These are phyloP conservation scores for Sporisorium iseilematis-ciliati DNA, from an alignment of 1,284 basidiomycete species.

Conservation along the genomic window DNA sequence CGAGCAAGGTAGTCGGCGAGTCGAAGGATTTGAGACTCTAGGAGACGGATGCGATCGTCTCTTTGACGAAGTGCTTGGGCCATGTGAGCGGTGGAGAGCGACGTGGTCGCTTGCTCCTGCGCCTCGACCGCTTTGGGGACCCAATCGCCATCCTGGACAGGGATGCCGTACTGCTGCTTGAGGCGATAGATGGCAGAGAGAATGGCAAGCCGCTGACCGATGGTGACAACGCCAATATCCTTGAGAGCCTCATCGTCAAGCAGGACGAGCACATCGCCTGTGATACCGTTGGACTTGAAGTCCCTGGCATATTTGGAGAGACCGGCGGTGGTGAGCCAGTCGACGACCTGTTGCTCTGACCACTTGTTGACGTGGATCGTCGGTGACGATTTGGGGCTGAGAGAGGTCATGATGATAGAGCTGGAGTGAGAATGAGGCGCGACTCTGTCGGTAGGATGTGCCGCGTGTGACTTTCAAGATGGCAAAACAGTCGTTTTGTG, in stretches of 20 bases:
- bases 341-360: constrained; percentile 54
- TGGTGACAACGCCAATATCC: constrained; percentile 63
- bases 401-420: constrained; percentile 21
- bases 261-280: constrained; percentile 64
- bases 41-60: constrained; percentile 64
- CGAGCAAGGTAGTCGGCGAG: constrained; percentile 59
- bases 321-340: constrained; percentile 57
- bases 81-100: constrained; percentile 35
- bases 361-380: constrained; percentile 58
- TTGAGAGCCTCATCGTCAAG: constrained; percentile 66
- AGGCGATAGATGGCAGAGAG: constrained; percentile 62
- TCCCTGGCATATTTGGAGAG: constrained; percentile 48
- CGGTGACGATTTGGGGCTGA: constrained; percentile 46
- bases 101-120: constrained; percentile 30
- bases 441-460: neutral
- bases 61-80: constrained; percentile 40
- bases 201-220: constrained; percentile 66
- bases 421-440: too few species aligned
- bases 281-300: constrained; percentile 63
- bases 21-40: constrained; percentile 63
- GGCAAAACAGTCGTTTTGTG: neutral
- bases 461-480: neutral
- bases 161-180: constrained; percentile 61
- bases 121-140: constrained; percentile 49
- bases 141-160: constrained; percentile 66